phyloP scores from a whole-genome alignment of 176 grass and related monocot species.

The Rhynchospora pubera region DNA sequence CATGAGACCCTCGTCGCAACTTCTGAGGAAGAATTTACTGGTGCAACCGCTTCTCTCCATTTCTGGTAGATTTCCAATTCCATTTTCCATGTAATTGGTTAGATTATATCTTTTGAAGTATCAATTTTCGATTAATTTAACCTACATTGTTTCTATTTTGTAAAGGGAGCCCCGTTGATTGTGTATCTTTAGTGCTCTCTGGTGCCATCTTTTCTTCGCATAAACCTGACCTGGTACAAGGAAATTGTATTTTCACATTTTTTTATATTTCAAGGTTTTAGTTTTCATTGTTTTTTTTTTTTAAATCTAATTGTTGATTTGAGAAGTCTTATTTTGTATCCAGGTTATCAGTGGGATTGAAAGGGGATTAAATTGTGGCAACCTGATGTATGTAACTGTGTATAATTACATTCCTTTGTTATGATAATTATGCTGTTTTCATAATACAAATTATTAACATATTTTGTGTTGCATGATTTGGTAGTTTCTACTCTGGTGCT shows the following conservation, averaged over 20 bases:
- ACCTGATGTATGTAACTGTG: conserved; percentile 55
- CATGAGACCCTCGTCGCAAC: conserved; percentile 45
- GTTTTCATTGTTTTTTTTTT: conserved; percentile 9
- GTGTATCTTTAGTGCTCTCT: neutral
- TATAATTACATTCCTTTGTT: conserved; percentile 12
- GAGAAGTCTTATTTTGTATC: conserved; percentile 18
- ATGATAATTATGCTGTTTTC: neutral
- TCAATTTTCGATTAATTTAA: neutral
- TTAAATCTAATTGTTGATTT: conserved; percentile 1
- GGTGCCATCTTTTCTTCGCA: conserved; percentile 41
- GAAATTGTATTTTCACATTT: too few species aligned
- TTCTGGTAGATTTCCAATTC: conserved; percentile 33
- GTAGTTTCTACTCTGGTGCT: conserved; percentile 59
- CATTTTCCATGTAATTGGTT: neutral
- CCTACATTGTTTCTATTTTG: neutral
- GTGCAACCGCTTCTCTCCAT: conserved; percentile 57
- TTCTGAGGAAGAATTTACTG: conserved; percentile 34
- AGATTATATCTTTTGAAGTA: neutral
- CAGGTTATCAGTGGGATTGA: conserved; percentile 78
- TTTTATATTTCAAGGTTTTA: conserved; percentile 17
- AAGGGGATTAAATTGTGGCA: conserved; percentile 51
- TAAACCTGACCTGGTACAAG: conserved; percentile 56
- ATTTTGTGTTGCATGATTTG: conserved; percentile 16
- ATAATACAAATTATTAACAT: neutral
- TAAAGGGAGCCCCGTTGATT: conserved; percentile 54